These are phyloP conservation scores for Triticum urartu DNA, from an alignment of 176 grass and related monocot species.

Conservation along the genomic window DNA sequence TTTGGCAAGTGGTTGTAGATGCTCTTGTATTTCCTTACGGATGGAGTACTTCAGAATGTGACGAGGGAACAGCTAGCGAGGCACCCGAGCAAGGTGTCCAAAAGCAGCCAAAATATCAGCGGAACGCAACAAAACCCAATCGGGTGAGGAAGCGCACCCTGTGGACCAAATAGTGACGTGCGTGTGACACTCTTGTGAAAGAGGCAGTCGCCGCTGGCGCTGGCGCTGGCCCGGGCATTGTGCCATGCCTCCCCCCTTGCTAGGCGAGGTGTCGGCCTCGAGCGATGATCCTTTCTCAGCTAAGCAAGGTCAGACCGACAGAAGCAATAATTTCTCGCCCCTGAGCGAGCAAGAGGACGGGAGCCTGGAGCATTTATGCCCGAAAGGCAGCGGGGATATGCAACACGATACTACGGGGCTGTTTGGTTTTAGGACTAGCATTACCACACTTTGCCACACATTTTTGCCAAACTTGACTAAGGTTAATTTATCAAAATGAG, in stretches of 20 bases:
- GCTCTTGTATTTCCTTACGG: too few relatives aligned
- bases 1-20: too few relatives aligned
- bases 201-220: not conserved
- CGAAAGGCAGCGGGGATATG: slow-evolving; percentile 24
- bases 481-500: too few relatives aligned
- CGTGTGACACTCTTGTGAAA: slow-evolving; percentile 8
- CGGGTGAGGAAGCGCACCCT: not conserved
- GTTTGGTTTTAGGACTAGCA: too few relatives aligned
- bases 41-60: too few relatives aligned
- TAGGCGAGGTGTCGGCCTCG: slow-evolving; percentile 32
- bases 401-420: not conserved
- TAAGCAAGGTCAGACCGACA: slow-evolving; percentile 18
- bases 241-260: not conserved
- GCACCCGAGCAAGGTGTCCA: not conserved
- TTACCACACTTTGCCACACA: too few relatives aligned
- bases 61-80: not conserved
- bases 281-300: not conserved
- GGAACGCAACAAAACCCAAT: not conserved
- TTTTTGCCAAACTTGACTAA: too few relatives aligned
- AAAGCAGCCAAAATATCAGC: slow-evolving; percentile 4
- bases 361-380: slow-evolving; percentile 35
- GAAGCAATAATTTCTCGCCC: not conserved
- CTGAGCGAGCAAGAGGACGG: not conserved
- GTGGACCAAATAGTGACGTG: slow-evolving; percentile 26
- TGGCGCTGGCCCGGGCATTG: not conserved